phyloP scores from a whole-genome alignment of 192 early-diverging fungal genomes.

The Backusella tarrabulga region DNA sequence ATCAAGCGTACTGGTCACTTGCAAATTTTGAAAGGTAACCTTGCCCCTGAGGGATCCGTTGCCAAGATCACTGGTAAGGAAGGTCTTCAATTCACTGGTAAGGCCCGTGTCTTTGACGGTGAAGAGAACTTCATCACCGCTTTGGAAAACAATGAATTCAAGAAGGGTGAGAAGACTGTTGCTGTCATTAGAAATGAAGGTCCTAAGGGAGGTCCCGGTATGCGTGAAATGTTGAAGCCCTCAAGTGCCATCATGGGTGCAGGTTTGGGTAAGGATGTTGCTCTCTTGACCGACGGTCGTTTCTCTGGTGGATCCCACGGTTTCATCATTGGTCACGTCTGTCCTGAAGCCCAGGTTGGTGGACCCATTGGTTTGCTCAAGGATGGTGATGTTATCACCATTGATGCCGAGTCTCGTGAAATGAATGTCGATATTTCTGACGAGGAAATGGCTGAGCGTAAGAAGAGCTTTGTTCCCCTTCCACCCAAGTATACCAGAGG shows the following conservation, averaged over 20 bases:
- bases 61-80: conserved; percentile 99
- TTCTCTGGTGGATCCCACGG: conserved; percentile 99
- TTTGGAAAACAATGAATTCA: conserved; percentile 84
- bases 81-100: conserved; percentile 85
- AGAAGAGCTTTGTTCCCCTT: conserved; percentile 74
- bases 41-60: conserved; percentile 94
- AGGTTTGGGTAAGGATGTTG: conserved; percentile 96
- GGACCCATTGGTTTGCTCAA: conserved; percentile 92
- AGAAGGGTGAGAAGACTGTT: conserved; percentile 83
- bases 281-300: conserved; percentile 95
- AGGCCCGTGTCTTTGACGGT: conserved; percentile 88
- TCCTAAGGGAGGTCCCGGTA: conserved; percentile 97
- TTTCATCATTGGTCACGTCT: conserved; percentile 99
- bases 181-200: conserved; percentile 97
- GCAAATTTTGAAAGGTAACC: conserved; percentile 90
- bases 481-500: conserved; percentile 86
- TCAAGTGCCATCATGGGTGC: conserved; percentile 99
- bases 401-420: conserved; percentile 79
- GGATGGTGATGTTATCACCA: conserved; percentile 87
- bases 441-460: conserved; percentile 72
- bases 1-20: conserved; percentile 96
- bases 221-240: conserved; percentile 99
- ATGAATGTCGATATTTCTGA: conserved; percentile 81
- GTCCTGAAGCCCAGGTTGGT: conserved; percentile 96
- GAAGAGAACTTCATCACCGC: conserved; percentile 92